Evolutionary conservation across 305 asterid species (phyloP), one percentile per base, ranked within the genome.

Genomic region (Galium porrigens): DNA sequence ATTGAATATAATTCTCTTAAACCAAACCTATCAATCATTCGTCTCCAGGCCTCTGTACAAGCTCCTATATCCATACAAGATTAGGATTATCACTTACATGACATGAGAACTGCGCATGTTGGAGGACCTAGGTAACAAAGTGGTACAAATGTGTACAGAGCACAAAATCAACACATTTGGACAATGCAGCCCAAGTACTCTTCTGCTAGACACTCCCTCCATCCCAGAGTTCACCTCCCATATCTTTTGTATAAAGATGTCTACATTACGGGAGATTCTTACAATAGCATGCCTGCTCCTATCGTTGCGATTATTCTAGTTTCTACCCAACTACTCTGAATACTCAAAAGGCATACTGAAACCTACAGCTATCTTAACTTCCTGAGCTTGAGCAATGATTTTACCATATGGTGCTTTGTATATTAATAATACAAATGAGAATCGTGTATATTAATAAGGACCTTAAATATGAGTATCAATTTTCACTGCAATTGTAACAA

Each of bases 291-390:
- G 34, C 36, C 59, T 20, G 4, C 33, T 30, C 59, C 5, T 54
- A 54, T 54, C 3, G 29, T 30, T 25, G n/a, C 59, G 0, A 20
- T 30, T 54, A 22, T 33, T 25, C 33, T 54, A 9, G 0, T 22
- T 54, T 25, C 59, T 53, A 20, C 30, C 11, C 33, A 41, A 54
- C 58, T 20, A 9, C 58, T 17, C 7, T 53, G 14, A 7, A 53
- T 20, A 3, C 58, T 17, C 33, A 20, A 10, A 27, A 54, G 15
- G 33, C 59, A 7, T 8, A 54, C 14, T 22, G 15, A 25, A 54
- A 54, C 15, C 59, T 54, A 54, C 59, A 54, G 59, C 59, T 54
- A 54, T 25, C 59, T 20, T 6, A 2, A 25, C 59, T 25, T 54
- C 15, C 59, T 53, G 32, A 55, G 15, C 37, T 25, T 55, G 36